A percentile compares a stretch with the other conserved stretches of the same genome.
These are phyloP conservation scores for Macrolepiota albuminosa DNA, from an alignment of 768 basidiomycete species.

Conservation along the genomic window DNA sequence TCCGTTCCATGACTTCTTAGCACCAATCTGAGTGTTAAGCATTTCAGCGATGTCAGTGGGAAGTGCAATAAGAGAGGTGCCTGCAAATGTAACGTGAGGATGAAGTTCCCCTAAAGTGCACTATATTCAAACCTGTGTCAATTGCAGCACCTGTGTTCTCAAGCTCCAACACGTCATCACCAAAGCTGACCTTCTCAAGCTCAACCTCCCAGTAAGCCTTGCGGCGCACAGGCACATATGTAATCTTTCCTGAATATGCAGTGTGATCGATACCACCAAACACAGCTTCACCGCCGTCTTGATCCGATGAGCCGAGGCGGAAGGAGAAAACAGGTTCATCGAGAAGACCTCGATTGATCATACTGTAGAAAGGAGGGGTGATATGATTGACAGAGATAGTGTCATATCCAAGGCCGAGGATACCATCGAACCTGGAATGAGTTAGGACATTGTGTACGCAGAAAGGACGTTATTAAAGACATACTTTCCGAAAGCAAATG, in stretches of 20 bases:
- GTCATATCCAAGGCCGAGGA: constrained; percentile 90
- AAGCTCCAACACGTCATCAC: constrained; percentile 82
- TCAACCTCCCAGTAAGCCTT: constrained; percentile 99
- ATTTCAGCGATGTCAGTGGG: constrained; percentile 96
- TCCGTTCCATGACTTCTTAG: constrained; percentile 92
- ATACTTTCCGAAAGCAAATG: constrained; percentile 94
- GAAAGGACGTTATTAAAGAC: constrained; percentile 20
- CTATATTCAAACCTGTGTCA: constrained; percentile 63
- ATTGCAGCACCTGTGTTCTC: constrained; percentile 93
- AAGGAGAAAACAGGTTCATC: constrained; percentile 91
- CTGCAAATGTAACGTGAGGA: constrained; percentile 54
- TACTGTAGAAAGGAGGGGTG: constrained; percentile 89
- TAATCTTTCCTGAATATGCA: constrained; percentile 77
- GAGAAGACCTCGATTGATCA: constrained; percentile 79
- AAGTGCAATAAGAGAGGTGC: constrained; percentile 90
- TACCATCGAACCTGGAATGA: constrained; percentile 79
- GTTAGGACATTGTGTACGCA: neutral
- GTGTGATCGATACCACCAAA: constrained; percentile 85
- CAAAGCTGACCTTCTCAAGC: constrained; percentile 81
- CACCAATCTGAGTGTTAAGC: constrained; percentile 94
- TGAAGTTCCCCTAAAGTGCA: neutral
- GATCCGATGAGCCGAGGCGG: constrained; percentile 82
- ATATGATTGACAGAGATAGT: constrained; percentile 94
- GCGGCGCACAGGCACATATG: constrained; percentile 86
- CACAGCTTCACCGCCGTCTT: constrained; percentile 84